Conservation (phyloP, 176 grass and related monocot species). For the Lolium rigidum region DNA sequence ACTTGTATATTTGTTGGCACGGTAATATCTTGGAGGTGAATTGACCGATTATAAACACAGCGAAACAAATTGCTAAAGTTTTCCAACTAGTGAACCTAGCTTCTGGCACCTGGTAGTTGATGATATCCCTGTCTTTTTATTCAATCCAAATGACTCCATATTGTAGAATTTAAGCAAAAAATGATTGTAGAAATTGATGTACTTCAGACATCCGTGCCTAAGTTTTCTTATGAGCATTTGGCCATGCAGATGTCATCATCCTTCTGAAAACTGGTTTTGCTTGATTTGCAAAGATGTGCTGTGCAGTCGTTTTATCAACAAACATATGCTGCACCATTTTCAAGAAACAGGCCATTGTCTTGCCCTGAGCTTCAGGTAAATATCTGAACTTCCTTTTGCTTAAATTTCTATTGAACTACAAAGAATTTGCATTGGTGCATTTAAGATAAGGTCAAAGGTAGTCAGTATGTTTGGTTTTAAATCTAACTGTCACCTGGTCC, state of each 20-base stretch:
- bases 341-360: conserved; percentile 78
- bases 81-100: not conserved
- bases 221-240: conserved; percentile 22
- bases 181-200: conserved; percentile 14
- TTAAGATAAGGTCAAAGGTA: not conserved
- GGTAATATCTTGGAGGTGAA: not conserved
- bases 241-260: conserved; percentile 74
- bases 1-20: not conserved
- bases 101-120: not conserved
- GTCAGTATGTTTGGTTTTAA: not conserved
- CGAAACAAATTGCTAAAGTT: not conserved
- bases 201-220: not conserved
- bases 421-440: not conserved
- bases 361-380: conserved; percentile 86
- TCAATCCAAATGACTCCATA: conserved; percentile 11
- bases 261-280: conserved; percentile 90
- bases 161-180: not conserved
- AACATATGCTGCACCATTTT: conserved; percentile 88
- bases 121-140: not conserved
- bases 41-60: not conserved
- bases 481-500: not conserved
- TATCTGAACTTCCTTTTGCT: not conserved
- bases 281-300: conserved; percentile 95
- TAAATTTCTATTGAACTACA: conserved; percentile 15
- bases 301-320: conserved; percentile 96